phyloP scores from a whole-genome alignment of 768 basidiomycete genomes.

The Mycena metata region DNA sequence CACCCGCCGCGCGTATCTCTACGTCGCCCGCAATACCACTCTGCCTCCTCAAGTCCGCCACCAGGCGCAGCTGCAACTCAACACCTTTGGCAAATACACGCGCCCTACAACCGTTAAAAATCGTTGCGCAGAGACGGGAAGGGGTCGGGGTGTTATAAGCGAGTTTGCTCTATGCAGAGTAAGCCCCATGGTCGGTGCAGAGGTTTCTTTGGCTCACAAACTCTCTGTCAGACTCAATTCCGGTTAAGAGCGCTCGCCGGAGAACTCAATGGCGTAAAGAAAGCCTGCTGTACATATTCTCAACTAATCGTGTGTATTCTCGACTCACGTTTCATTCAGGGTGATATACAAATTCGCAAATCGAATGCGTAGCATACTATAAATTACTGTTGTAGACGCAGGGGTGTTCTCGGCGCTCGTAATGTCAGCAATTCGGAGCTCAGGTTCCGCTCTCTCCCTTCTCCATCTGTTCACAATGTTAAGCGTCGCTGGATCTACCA shows the following conservation, averaged over 20 bases:
- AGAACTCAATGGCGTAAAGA: slow-evolving; percentile 88
- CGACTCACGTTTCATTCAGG: slow-evolving; percentile 23
- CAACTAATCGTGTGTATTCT: slow-evolving; percentile 3
- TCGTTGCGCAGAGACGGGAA: slow-evolving; percentile 87
- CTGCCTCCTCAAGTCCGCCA: slow-evolving; percentile 91
- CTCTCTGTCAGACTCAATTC: slow-evolving; percentile 82
- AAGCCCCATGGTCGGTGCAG: slow-evolving; percentile 32
- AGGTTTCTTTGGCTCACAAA: slow-evolving; percentile 5
- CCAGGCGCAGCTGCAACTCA: slow-evolving; percentile 94
- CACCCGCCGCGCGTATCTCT: slow-evolving; percentile 89
- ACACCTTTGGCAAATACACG: slow-evolving; percentile 86
- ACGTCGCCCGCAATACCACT: slow-evolving; percentile 91
- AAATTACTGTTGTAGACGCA: slow-evolving; percentile 34
- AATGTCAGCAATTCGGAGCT: slow-evolving; percentile 72
- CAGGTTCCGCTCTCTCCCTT: slow-evolving; percentile 82
- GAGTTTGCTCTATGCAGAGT: slow-evolving; percentile 92
- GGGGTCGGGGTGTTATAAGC: slow-evolving; percentile 89
- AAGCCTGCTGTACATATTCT: slow-evolving; percentile 77
- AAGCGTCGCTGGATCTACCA: slow-evolving; percentile 81
- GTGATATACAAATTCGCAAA: slow-evolving; percentile 31
- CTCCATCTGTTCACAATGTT: slow-evolving; percentile 90
- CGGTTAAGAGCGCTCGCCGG: slow-evolving; percentile 85
- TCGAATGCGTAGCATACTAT: background rate
- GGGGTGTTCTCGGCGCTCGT: slow-evolving; percentile 52
- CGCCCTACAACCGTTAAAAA: slow-evolving; percentile 92